Conservation (phyloP, 1,139 yeast genomes). For the Scheffersomyces illinoinensis region DNA sequence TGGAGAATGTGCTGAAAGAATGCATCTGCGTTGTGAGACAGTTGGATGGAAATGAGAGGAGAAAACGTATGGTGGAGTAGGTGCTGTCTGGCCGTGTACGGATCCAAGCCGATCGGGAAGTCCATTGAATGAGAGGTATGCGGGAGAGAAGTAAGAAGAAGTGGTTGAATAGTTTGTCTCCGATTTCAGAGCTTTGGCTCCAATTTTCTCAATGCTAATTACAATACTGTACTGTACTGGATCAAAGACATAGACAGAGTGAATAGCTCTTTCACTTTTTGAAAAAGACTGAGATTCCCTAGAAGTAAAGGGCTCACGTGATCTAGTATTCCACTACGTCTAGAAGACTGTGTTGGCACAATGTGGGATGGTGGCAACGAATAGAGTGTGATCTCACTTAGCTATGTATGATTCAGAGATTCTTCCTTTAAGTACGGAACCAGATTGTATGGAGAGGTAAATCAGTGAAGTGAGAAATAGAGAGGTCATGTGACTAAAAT, state of each 20-base stretch:
- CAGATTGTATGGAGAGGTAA: background rate
- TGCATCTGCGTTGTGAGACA: constrained; percentile 53
- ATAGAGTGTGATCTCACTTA: background rate
- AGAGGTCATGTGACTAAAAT: background rate
- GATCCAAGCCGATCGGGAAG: constrained; percentile 33
- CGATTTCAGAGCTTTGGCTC: background rate
- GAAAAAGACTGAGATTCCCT: background rate
- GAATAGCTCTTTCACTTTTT: background rate
- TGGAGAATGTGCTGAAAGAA: constrained; percentile 38
- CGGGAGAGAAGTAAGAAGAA: background rate
- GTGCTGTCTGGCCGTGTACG: constrained; percentile 44
- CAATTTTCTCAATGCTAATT: background rate
- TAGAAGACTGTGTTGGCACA: background rate
- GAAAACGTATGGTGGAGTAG: constrained; percentile 53
- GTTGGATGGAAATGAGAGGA: constrained; percentile 57
- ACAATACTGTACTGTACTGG: background rate
- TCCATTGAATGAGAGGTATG: background rate
- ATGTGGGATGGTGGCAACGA: background rate
- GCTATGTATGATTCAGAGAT: background rate
- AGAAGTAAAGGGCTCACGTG: background rate
- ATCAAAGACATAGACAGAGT: background rate
- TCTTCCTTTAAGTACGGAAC: background rate
- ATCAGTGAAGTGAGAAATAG: background rate
- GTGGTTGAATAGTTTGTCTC: background rate
- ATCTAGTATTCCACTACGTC: background rate